Percentiles rank a stretch among this genome's conserved stretches.
Evolutionary conservation across 768 basidiomycete species (phyloP).

Genomic region (Gymnopilus dilepis): DNA sequence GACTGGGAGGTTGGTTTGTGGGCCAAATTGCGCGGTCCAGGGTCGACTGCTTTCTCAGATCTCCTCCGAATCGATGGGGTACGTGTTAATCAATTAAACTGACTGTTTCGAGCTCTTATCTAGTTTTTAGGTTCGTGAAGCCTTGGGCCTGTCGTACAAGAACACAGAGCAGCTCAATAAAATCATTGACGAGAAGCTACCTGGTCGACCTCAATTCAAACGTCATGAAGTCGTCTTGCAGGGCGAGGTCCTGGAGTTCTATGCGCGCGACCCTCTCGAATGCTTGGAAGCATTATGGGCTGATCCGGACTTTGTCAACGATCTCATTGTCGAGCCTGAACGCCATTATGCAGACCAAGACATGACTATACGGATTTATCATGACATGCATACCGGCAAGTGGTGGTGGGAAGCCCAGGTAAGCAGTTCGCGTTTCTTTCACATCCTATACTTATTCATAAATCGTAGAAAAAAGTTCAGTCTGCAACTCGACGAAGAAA

Average conservation of each 20-base stretch:
- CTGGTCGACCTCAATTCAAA: constrained; percentile 33
- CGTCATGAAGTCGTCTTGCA: constrained; percentile 31
- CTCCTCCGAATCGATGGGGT: too few species aligned
- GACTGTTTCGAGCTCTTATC: too few species aligned
- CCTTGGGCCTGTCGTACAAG: constrained; percentile 32
- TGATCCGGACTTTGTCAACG: not conserved
- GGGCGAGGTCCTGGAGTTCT: constrained; percentile 6
- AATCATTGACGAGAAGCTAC: constrained; percentile 33
- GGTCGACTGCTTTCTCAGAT: constrained; percentile 18
- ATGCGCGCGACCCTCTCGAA: not conserved
- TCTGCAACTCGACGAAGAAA: too few species aligned
- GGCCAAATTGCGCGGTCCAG: constrained; percentile 34
- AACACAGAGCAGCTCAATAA: constrained; percentile 31
- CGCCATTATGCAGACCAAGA: not conserved
- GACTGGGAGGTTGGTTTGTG: constrained; percentile 39
- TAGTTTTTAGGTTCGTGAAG: constrained; percentile 27
- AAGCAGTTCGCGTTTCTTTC: not conserved
- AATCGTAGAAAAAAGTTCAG: too few species aligned
- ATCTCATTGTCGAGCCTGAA: too few species aligned
- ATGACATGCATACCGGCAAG: constrained; percentile 13
- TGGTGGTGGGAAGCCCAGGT: constrained; percentile 14
- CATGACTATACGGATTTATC: not conserved
- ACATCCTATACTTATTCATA: too few species aligned
- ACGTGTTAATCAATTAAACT: too few species aligned
- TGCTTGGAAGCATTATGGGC: not conserved